These are phyloP conservation scores for Seminavis robusta DNA, from an alignment of 108 stramenopile genomes.

Conservation along the genomic window DNA sequence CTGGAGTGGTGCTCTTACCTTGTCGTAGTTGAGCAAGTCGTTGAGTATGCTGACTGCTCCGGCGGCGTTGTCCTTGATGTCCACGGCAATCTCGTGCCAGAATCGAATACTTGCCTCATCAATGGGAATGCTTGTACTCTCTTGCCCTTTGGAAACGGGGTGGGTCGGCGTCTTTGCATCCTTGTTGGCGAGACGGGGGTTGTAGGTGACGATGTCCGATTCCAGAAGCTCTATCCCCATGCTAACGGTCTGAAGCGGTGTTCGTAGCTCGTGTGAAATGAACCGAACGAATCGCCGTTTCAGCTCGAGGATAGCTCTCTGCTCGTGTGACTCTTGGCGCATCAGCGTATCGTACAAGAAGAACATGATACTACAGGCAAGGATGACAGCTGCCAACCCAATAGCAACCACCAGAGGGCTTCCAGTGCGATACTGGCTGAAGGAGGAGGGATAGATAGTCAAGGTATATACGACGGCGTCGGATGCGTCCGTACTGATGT, in stretches of 20 bases:
- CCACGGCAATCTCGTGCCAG: conserved; percentile 2
- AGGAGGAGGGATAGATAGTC: conserved; percentile 15
- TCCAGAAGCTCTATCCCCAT: too few species aligned
- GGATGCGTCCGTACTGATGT: too few species aligned
- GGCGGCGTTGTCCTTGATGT: conserved; percentile 4
- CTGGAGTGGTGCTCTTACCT: too few species aligned
- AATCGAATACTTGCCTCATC: too few species aligned
- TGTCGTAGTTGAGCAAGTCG: conserved; percentile 25
- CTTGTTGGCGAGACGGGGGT: too few species aligned
- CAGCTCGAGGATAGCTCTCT: conserved; percentile 15
- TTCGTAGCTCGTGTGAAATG: neutral
- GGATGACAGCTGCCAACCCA: conserved; percentile 17
- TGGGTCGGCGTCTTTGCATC: too few species aligned
- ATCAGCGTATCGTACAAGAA: conserved; percentile 34
- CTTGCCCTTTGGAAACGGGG: too few species aligned
- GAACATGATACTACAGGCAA: conserved; percentile 16
- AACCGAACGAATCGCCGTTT: conserved; percentile 19
- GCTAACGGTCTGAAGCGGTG: conserved; percentile 18
- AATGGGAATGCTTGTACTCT: too few species aligned
- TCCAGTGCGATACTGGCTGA: conserved; percentile 12
- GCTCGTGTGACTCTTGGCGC: conserved; percentile 17
- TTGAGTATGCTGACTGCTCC: conserved; percentile 12
- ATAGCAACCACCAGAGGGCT: conserved; percentile 25
- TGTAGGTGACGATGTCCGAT: too few species aligned
- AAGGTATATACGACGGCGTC: neutral